Conservation (phyloP, 805 yeast genomes). For the Suhomyces xylopsoci region DNA sequence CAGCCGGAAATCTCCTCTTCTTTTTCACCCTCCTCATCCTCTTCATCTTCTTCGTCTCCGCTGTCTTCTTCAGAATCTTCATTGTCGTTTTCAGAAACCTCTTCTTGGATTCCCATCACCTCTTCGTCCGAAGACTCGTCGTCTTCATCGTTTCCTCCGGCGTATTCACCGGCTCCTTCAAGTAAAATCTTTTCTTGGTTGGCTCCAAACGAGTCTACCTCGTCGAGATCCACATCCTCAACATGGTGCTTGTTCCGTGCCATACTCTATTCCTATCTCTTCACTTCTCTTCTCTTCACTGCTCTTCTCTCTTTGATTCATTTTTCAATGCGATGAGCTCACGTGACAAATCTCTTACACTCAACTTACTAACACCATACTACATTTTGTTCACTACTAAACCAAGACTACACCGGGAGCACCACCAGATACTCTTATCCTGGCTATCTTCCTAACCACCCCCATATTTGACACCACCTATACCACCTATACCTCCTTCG, state of each 20-base stretch:
- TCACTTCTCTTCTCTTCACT: neutral
- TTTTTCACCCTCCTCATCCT: slow-evolving; percentile 37
- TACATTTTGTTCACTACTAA: no score
- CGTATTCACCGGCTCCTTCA: slow-evolving; percentile 52
- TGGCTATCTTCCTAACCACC: neutral
- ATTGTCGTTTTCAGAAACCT: slow-evolving; percentile 40
- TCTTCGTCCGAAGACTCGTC: slow-evolving; percentile 55
- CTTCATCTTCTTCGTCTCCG: slow-evolving; percentile 51
- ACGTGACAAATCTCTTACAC: neutral
- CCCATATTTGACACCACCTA: no score
- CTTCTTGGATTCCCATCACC: slow-evolving; percentile 40
- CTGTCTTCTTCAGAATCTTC: slow-evolving; percentile 3
- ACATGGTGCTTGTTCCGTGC: slow-evolving; percentile 14
- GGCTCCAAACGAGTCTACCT: slow-evolving; percentile 65
- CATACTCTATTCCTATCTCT: slow-evolving; percentile 11
- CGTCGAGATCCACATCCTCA: slow-evolving; percentile 50
- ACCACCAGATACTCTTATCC: neutral
- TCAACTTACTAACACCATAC: no score
- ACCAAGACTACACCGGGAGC: neutral
- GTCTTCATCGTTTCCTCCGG: slow-evolving; percentile 18
- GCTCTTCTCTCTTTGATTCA: neutral
- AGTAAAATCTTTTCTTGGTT: slow-evolving; percentile 55
- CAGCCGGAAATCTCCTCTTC: slow-evolving; percentile 30
- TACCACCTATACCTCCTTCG: neutral
- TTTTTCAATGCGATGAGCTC: neutral